Evolutionary conservation across 2,329 filamentous ascomycete species (phyloP).

Genomic region (Sclerotinia nivalis): DNA sequence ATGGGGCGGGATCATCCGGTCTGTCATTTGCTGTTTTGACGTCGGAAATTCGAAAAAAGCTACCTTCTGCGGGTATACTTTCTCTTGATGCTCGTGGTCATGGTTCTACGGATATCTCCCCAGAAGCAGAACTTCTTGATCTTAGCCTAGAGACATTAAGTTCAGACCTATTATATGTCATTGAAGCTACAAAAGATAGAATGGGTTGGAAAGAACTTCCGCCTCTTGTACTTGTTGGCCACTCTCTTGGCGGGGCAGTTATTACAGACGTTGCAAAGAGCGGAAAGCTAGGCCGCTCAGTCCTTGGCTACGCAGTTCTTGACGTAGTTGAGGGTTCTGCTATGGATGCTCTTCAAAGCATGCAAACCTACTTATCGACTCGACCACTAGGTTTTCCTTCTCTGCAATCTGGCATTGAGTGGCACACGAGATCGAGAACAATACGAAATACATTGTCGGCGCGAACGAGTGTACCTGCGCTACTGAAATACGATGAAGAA

Average conservation of each 20-base stretch:
- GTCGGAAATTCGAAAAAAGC: constrained; percentile 70
- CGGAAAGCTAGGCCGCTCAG: constrained; percentile 61
- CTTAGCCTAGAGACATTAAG: constrained; percentile 73
- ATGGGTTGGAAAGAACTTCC: constrained; percentile 77
- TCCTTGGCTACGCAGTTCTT: constrained; percentile 85
- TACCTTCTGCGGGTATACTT: constrained; percentile 80
- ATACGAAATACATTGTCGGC: constrained; percentile 83
- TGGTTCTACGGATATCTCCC: constrained; percentile 63
- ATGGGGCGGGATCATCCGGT: constrained; percentile 90
- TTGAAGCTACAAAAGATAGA: constrained; percentile 63
- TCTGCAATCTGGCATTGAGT: constrained; percentile 79
- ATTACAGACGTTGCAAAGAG: constrained; percentile 78
- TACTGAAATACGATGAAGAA: constrained; percentile 58
- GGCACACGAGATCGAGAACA: constrained; percentile 88
- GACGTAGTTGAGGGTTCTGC: constrained; percentile 96
- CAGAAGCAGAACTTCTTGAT: constrained; percentile 52
- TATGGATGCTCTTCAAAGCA: constrained; percentile 90
- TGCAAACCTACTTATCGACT: constrained; percentile 87
- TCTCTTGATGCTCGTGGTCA: constrained; percentile 86
- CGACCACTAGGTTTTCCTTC: constrained; percentile 78
- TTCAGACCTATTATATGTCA: constrained; percentile 68
- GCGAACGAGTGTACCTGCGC: constrained; percentile 78
- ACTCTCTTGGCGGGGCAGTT: constrained; percentile 90
- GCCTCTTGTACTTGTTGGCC: constrained; percentile 78
- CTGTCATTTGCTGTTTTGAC: constrained; percentile 86